Percentiles rank a stretch among this genome's conserved stretches.
These are phyloP conservation scores for Tetrapyrgos nigripes DNA, from an alignment of 1,284 basidiomycete genomes.

Conservation along the genomic window DNA sequence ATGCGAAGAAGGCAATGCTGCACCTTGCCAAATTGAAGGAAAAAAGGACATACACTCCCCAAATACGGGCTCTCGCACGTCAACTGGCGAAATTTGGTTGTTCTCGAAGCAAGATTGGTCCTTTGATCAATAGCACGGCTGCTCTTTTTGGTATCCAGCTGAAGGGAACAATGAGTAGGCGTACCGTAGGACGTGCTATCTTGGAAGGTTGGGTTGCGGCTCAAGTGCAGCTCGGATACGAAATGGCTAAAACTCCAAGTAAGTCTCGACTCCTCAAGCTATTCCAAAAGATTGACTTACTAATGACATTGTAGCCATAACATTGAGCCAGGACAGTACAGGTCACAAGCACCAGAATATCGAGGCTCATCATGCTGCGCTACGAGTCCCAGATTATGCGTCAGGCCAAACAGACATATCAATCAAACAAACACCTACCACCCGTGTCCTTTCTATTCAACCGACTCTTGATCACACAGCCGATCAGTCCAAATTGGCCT, in stretches of 20 bases:
- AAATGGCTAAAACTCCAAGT: too few relatives aligned
- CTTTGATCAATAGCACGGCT: too few relatives aligned
- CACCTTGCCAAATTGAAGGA: too few relatives aligned
- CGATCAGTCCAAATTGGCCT: too few relatives aligned
- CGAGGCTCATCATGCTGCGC: slow-evolving; percentile 9
- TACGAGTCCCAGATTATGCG: slow-evolving; percentile 2
- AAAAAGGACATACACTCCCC: too few relatives aligned
- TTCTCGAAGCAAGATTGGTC: too few relatives aligned
- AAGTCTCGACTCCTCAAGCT: not conserved
- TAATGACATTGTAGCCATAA: slow-evolving; percentile 9
- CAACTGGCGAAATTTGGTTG: too few relatives aligned
- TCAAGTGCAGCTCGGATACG: too few relatives aligned
- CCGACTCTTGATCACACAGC: slow-evolving; percentile 18
- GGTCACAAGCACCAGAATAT: slow-evolving; percentile 13
- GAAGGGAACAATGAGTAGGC: not conserved
- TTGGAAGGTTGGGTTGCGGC: too few relatives aligned
- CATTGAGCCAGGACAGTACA: slow-evolving; percentile 15
- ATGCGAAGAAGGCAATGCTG: too few relatives aligned
- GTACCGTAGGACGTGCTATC: not conserved
- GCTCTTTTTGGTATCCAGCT: not conserved
- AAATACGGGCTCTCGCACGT: too few relatives aligned
- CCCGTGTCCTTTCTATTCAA: slow-evolving; percentile 15
- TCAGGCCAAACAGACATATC: not conserved
- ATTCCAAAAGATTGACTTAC: not conserved
- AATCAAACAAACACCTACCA: not conserved